A percentile compares a stretch with the other conserved stretches of the same genome.
phyloP scores from a whole-genome alignment of 371 early-diverging fungal genomes.

The Mucor ambiguus region DNA sequence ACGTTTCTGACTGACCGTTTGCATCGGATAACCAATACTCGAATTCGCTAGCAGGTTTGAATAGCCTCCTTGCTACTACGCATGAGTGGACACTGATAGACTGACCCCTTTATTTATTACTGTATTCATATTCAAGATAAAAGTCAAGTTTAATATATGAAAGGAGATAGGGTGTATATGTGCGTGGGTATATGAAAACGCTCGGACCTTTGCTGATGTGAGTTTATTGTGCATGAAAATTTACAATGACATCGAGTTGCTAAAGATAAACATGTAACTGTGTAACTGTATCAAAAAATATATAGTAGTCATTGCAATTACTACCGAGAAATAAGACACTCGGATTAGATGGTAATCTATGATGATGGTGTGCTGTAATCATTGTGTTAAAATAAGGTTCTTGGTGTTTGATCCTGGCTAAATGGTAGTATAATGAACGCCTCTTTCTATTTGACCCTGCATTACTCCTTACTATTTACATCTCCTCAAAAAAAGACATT shows the following conservation, averaged over 20 bases:
- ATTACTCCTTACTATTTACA: conserved; percentile 8
- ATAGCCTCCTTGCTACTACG: too few species aligned
- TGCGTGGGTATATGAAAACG: background rate
- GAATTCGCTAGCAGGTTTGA: background rate
- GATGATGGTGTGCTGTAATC: background rate
- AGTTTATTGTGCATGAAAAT: background rate
- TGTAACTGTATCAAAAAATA: background rate
- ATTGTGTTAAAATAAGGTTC: background rate
- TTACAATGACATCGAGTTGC: background rate
- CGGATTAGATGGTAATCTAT: background rate
- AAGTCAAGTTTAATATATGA: background rate
- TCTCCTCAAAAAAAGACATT: background rate
- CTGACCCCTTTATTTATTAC: background rate
- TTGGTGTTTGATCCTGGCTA: background rate
- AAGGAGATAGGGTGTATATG: background rate
- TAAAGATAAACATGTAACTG: background rate
- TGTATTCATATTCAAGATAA: background rate
- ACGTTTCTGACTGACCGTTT: background rate
- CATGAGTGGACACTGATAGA: background rate
- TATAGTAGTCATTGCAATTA: background rate
- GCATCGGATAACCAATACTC: background rate
- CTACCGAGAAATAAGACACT: background rate
- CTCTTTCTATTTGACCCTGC: conserved; percentile 9
- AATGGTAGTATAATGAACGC: background rate
- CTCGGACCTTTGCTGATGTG: background rate